Base-by-base conservation (phyloP, 2,329 filamentous ascomycete species). In the Raffaelea ambrosiae region DNA sequence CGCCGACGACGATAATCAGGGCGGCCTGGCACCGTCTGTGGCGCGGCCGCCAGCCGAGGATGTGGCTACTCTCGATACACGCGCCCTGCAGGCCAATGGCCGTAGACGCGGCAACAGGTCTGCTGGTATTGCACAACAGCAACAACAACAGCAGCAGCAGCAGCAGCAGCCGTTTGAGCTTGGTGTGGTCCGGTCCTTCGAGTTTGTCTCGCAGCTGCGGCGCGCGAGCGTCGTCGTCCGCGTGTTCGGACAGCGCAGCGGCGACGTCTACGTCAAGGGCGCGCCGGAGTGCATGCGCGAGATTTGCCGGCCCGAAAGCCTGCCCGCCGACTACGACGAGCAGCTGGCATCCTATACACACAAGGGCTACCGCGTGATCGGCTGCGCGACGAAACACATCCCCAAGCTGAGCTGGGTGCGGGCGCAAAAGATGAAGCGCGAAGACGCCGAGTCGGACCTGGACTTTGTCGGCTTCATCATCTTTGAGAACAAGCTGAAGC, bases 401-500 rank as follows among this genome's bases (percentile, higher is more conserved):
- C 79, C 81, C 48, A 93, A 89, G 60, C 73, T 97, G 29, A 94
- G 84, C 58, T 96, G 89, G 90, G 81, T 95, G 47, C 95, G 94
- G 62, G 83, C 90, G 7, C 89, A 97, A 60, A 95, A 95, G 68
- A 90, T 97, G 84, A 86, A 82, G 56, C 84, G 93, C 26, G 70
- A 82, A 36, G 86, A 96, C 46, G 90, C 86, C 9, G 93, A 98
- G 64, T 84, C 79, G 3, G 74, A 82, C 29, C 76, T 98, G 11
- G 81, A 91, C 41, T 97, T 98, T 60, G 77, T 90, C 33, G 93
- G 93, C 5, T 98, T 98, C 67, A 97, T 98, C 60, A 84, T 98
- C 47, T 98, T 98, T 58, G 93, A 98, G 67, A 98, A 98, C 69
- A 98, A 98, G 67, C 71, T 98, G 52, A 98, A 98, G 64, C 83